Base-by-base conservation (phyloP, 2,329 filamentous ascomycete species). In the Boeremia exigua region DNA sequence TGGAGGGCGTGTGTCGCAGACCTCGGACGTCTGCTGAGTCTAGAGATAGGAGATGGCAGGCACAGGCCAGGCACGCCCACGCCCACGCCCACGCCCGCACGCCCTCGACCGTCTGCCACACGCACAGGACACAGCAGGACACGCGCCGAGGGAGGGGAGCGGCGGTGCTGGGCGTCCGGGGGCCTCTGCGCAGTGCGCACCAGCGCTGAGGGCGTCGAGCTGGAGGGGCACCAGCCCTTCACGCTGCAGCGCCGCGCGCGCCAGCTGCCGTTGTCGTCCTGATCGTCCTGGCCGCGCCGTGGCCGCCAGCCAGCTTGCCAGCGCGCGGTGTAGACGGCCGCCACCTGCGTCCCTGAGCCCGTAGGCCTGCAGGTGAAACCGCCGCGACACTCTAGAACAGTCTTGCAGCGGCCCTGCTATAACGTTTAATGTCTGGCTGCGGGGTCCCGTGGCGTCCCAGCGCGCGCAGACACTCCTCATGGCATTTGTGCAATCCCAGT, bases 361-460 rank as follows among this genome's bases (percentile, higher is more conserved):
- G 19, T 5, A 23, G 19, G 19, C 5, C 44, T 36, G 28, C 47
- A 45, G 42, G 25, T 57, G 54, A 57, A 57, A 57, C 54, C 34
- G 54, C 54, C 48, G 54, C 45, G 23, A 48, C 48, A 53, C 54
- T 57, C 49, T 48, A 52, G 45, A 49, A 56, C 42, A 47, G 47
- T 51, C 47, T 50, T 42, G 40, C 29, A 29, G 36, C 37, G 36
- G 25, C 42, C 36, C 29, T 56, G 47, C 42, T 50, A 50, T 28
- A 47, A 56, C 39, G 52, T 42, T 36, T 9, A 37, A 42, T 40
- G 53, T 51, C 47, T 51, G 53, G 47, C 47, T 43, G 47, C 42
- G 47, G 47, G 42, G 37, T 47, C 42, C 49, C 25, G 12, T 32
- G 43, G 53, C 53, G 36, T 36, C 17, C 27, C 46, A 46, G 29